phyloP scores from a whole-genome alignment of 768 basidiomycete genomes.

The Termitomyces sp. region DNA sequence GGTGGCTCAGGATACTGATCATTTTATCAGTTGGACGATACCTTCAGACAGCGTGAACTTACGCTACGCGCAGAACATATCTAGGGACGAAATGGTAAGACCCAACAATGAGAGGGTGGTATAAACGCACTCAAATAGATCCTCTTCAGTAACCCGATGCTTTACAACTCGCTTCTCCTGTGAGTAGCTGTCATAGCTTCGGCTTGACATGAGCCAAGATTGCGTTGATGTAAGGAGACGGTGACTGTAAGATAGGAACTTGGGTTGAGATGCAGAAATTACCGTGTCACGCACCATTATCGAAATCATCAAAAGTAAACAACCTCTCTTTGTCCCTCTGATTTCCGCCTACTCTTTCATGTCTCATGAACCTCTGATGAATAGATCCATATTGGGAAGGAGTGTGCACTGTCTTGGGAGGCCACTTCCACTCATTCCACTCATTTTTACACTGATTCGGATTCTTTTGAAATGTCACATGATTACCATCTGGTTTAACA shows the following conservation, averaged over 20 bases:
- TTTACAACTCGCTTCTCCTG: slow-evolving; percentile 71
- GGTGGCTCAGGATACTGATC: slow-evolving; percentile 63
- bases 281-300: neutral
- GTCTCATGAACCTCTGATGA: neutral
- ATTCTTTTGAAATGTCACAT: neutral
- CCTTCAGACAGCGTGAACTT: slow-evolving; percentile 21
- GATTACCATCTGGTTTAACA: neutral
- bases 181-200: slow-evolving; percentile 67
- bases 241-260: slow-evolving; percentile 1
- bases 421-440: neutral
- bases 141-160: slow-evolving; percentile 66
- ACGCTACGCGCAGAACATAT: slow-evolving; percentile 83
- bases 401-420: neutral
- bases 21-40: neutral
- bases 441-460: neutral
- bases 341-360: neutral
- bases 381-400: neutral
- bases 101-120: slow-evolving; percentile 4
- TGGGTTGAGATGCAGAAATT: neutral
- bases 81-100: slow-evolving; percentile 29
- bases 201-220: slow-evolving; percentile 52
- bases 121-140: slow-evolving; percentile 67
- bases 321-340: neutral
- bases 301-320: slow-evolving; percentile 10
- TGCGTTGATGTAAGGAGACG: neutral